Base-by-base conservation (phyloP, 1,139 yeast genomes). In the Pichia sp. region DNA sequence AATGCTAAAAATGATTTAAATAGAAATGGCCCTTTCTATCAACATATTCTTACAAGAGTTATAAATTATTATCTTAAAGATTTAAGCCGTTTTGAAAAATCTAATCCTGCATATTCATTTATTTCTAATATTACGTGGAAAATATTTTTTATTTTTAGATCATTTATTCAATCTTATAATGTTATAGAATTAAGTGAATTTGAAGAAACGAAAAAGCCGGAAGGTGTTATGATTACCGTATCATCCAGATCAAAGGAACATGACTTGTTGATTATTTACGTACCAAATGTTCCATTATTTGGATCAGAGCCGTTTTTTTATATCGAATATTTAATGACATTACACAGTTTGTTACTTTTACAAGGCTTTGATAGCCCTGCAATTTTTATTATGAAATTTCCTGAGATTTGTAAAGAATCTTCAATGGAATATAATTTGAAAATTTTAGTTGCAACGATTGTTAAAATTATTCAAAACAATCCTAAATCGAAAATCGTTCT, bases 351-450 rank as follows among this genome's bases (percentile, higher is more conserved):
- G 20, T 59, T 71, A 30, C 63, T 66, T 30, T 55, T 66, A 40
- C 71, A 69, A 50, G 77, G 77, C 1, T 71, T 72, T 48, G 52
- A 60, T 29, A 70, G 68, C 48, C 77, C 78, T 1, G 68, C 65
- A 1, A 60, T 70, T 4, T 68, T 68, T 43, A 63, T 70, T 4
- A 51, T 65, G 20, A 66, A 68, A 30, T 54, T 65, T 38, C 58
- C 57, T 22, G 55, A 55, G 12, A 53, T 57, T 11, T 54, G 60
- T 1, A 53, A 55, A 31, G 56, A 48, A 2, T 45, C 51, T 12
- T 30, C 45, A 22, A 62, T 62, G 46, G 55, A 59, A 10, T 51
- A 54, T 6, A 69, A 62, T 39, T 45, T 68, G 37, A 41, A 46
- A 9, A 45, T 55, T 4, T 58, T 64, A 2, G 44, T 60, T 4